Evolutionary conservation across 805 yeast species (phyloP).

Genomic region (Tetrapisispora nanseiensis): DNA sequence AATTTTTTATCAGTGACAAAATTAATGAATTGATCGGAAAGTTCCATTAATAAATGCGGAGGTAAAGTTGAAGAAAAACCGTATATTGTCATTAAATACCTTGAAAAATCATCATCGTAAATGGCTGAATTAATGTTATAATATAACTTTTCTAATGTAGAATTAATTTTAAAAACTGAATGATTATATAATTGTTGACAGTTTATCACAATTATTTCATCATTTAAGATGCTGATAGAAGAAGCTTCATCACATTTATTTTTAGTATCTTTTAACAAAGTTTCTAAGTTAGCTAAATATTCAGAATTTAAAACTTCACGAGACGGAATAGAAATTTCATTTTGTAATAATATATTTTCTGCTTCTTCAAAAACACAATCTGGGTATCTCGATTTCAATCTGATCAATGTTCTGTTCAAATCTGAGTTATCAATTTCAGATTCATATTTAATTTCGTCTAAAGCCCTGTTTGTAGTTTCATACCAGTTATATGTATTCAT

Average conservation of each 20-base stretch:
- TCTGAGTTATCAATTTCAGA: constrained; percentile 38
- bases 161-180: constrained; percentile 20
- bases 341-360: constrained; percentile 24
- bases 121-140: constrained; percentile 15
- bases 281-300: constrained; percentile 61
- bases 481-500: constrained; percentile 19
- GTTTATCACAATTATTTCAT: constrained; percentile 23
- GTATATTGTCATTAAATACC: constrained; percentile 28
- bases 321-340: constrained; percentile 14
- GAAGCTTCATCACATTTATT: constrained; percentile 53
- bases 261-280: constrained; percentile 62
- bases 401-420: constrained; percentile 35
- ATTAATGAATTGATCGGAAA: constrained; percentile 31
- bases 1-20: constrained; percentile 29
- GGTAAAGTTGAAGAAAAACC: constrained; percentile 35
- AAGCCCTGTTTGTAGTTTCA: constrained; percentile 19
- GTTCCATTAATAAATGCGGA: constrained; percentile 26
- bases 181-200: constrained; percentile 27
- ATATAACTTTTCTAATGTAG: constrained; percentile 23
- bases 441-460: constrained; percentile 29
- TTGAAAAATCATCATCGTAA: constrained; percentile 22
- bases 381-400: constrained; percentile 42
- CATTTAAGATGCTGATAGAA: constrained; percentile 35
- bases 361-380: constrained; percentile 42
- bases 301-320: constrained; percentile 28